Evolutionary conservation across 2,329 filamentous ascomycete species (phyloP).

Genomic region (Nemania serpens): DNA sequence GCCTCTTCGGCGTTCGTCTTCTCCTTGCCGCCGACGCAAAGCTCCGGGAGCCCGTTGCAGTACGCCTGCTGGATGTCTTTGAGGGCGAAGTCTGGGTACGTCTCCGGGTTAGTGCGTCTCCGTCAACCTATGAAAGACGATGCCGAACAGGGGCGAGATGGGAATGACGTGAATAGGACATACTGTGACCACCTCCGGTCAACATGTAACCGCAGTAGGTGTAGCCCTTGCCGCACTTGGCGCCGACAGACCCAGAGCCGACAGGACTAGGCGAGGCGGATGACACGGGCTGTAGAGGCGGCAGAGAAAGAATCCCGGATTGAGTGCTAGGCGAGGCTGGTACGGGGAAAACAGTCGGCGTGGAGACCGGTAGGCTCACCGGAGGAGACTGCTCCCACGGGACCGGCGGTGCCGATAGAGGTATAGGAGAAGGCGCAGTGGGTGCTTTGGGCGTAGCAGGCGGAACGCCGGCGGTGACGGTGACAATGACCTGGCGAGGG

Average conservation of each 20-base stretch:
- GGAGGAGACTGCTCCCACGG: slow-evolving; percentile 21
- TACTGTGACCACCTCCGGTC: slow-evolving; percentile 37
- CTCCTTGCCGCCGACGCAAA: slow-evolving; percentile 34
- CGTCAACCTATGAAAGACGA: background rate
- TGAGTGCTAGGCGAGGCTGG: background rate
- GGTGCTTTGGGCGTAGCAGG: background rate
- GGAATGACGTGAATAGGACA: slow-evolving; percentile 5
- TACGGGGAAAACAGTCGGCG: background rate
- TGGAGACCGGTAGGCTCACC: background rate
- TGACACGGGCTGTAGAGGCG: slow-evolving; percentile 8
- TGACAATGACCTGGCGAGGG: slow-evolving; percentile 24
- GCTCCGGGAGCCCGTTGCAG: slow-evolving; percentile 36
- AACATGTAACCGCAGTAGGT: slow-evolving; percentile 43
- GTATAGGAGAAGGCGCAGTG: slow-evolving; percentile 10
- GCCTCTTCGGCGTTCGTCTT: slow-evolving; percentile 38
- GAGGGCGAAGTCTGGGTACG: slow-evolving; percentile 35
- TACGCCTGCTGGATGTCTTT: slow-evolving; percentile 38
- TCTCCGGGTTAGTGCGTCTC: slow-evolving; percentile 4
- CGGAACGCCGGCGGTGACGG: slow-evolving; percentile 15
- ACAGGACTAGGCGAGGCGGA: slow-evolving; percentile 10
- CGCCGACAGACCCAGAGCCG: slow-evolving; percentile 19
- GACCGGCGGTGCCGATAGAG: slow-evolving; percentile 17
- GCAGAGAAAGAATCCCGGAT: slow-evolving; percentile 6
- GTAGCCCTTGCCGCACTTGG: slow-evolving; percentile 42
- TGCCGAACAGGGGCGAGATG: background rate